Base-by-base conservation (phyloP, 345 rosid species). In the Lepidium sativum region DNA sequence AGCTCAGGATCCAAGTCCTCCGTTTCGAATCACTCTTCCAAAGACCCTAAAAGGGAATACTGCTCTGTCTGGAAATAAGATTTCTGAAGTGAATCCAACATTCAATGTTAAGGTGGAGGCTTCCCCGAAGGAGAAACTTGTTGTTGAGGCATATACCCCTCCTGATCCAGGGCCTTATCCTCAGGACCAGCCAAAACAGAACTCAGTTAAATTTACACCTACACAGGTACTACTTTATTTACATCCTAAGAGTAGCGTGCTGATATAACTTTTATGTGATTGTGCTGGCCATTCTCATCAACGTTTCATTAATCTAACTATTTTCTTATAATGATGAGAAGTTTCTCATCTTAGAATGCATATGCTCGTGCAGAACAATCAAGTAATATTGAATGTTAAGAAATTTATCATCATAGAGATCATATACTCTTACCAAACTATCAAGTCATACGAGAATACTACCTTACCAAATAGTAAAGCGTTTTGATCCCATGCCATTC, bases 81-180 rank as follows among this genome's bases (percentile, higher is more conserved):
- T 82, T 70, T 64, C 80, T 70, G 69, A 41, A 62, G 54, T 38
- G 45, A 76, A 82, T 66, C 68, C 84, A 37, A 33, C 69, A 50
- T 68, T 67, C 67, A 79, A 80, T 72, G 82, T 66, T 74, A 75
- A 79, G 86, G 79, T 58, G 34, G 90, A 84, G 80, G 60, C 74
- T 39, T 68, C 68, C 66, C 44, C 57, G 4, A 86, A 86, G 73
- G 97, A 84, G 69, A 76, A 78, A 73, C 91, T 94, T 56, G 63
- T 79, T 79, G 96, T 94, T 63, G 96, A 94, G 82, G 84, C 97
- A 4, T 94, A 94, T 63, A 78, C 89, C 63, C 92, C 97, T 55
- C 86, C 96, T 31, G 95, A 90, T 65, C 99, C 97, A 25, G 99
- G 99, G 72, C 97, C 97, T 63, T 94, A 94, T 76, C 99, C 95